Base-by-base conservation (phyloP, 371 early-diverging fungal genomes). In the Lichtheimia corymbifera region DNA sequence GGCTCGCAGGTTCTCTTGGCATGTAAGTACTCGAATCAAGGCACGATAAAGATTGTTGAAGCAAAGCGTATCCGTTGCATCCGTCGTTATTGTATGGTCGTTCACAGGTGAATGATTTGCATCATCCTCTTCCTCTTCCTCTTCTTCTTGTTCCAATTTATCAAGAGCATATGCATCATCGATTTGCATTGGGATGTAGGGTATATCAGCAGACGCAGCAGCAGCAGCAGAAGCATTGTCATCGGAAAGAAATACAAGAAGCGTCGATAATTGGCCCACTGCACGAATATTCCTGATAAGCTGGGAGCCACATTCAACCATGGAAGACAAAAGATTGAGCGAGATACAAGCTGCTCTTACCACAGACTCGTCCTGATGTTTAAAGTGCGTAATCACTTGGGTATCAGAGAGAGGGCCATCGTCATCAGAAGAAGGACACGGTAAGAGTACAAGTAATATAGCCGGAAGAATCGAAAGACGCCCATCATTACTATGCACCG, bases 1-100 rank as follows among this genome's bases (percentile, higher is more conserved):
- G 13, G 49, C 43, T 13, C 59, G 64, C 2, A 68, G 52, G 40
- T 68, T 74, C 9, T 71, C 71, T 18, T 65, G 66, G 7, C 50
- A 63, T 4, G 51, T 61, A 11, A 70, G 35, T 3, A 69, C 60
- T 27, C 67, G 65, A 20, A 60, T 24, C 1, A 64, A 24, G 14
- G 52, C 56, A 20, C 60, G 56, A 20, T 57, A 54, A 13, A 73
- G 52, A 17, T 45, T 28, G 1, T 58, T 54, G 15, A 59, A 59
- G 45, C 63, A 62, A 11, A 30, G 25, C 6, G 7, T 27, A 25
- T 12, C 25, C 0, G 45, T 12, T 9, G 45, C 25, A 47, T 47
- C 47, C 0, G 47, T 22, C 2, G 35, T 35, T 6, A 22, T 22
- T 22, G 11, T 35, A 11, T 0, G 4, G 2, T 35, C 1, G 2